A percentile compares a stretch with the other conserved stretches of the same genome.
Conservation (phyloP, 2,329 filamentous ascomycete genomes). For the Cadophora malorum region DNA sequence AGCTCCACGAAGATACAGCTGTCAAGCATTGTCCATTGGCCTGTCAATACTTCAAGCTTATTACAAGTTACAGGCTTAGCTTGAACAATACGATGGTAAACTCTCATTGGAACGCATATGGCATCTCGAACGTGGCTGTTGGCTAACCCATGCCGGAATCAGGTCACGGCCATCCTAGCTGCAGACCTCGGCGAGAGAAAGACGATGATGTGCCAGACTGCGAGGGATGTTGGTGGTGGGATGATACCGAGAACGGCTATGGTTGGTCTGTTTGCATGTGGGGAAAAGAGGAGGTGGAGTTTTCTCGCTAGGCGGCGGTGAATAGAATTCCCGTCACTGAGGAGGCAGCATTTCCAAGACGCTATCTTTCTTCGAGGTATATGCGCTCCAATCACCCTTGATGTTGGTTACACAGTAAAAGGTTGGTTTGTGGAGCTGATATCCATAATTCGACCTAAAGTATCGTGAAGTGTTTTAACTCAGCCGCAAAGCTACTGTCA, state of each 20-base stretch:
- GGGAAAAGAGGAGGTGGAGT: slow-evolving; percentile 16
- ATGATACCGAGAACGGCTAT: background rate
- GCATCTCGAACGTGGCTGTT: too few species aligned
- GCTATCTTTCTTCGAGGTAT: slow-evolving; percentile 17
- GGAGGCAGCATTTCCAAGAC: background rate
- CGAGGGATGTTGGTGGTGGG: background rate
- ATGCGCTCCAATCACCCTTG: slow-evolving; percentile 35
- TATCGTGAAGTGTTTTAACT: slow-evolving; percentile 17
- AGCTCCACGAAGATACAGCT: slow-evolving; percentile 9
- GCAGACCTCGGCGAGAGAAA: slow-evolving; percentile 2
- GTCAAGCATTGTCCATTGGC: slow-evolving; percentile 16
- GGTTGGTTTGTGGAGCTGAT: slow-evolving; percentile 10
- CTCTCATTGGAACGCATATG: slow-evolving; percentile 23
- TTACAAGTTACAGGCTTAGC: background rate
- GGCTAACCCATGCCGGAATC: too few species aligned
- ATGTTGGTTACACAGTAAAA: background rate
- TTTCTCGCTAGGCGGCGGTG: background rate
- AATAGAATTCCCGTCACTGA: slow-evolving; percentile 14
- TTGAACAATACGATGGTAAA: background rate
- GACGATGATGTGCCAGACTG: background rate
- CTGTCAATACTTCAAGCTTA: background rate
- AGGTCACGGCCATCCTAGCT: background rate
- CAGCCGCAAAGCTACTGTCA: background rate
- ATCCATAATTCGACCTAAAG: slow-evolving; percentile 1
- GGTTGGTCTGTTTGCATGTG: background rate